phyloP scores from a whole-genome alignment of 495 filamentous ascomycete genomes.

The Evernia prunastri region DNA sequence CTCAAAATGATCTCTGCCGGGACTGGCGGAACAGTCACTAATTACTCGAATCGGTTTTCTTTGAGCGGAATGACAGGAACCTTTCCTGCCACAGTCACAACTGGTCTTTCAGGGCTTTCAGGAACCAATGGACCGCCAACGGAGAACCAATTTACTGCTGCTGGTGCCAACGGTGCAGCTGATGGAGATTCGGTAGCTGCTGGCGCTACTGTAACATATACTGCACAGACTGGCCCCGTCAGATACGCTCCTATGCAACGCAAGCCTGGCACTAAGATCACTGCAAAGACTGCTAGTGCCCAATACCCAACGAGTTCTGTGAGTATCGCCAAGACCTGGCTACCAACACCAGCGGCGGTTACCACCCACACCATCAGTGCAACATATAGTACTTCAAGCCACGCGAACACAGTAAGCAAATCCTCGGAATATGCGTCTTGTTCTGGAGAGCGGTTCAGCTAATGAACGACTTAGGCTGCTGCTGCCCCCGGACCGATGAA shows the following conservation, averaged over 20 bases:
- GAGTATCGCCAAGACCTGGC: conserved; percentile 49
- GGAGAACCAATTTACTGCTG: conserved; percentile 32
- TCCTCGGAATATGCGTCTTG: neutral
- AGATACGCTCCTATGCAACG: conserved; percentile 70
- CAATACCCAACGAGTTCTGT: conserved; percentile 59
- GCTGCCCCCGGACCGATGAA: conserved; percentile 43
- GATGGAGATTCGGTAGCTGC: conserved; percentile 31
- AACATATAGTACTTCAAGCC: conserved; percentile 50
- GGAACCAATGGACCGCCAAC: conserved; percentile 40
- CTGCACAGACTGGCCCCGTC: conserved; percentile 55
- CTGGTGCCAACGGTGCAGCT: conserved; percentile 19
- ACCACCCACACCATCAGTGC: conserved; percentile 56
- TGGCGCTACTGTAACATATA: conserved; percentile 46
- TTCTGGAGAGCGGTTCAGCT: conserved; percentile 6
- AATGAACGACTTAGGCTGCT: conserved; percentile 32
- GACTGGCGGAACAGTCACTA: conserved; percentile 45
- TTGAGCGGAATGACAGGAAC: conserved; percentile 60
- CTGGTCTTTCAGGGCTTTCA: conserved; percentile 39
- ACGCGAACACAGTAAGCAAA: conserved; percentile 59
- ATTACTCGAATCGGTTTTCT: conserved; percentile 60
- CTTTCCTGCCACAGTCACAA: conserved; percentile 43
- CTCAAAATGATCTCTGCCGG: conserved; percentile 54
- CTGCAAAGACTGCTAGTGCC: conserved; percentile 46
- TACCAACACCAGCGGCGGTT: conserved; percentile 48
- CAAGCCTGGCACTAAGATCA: conserved; percentile 59